Conservation (phyloP, 257 asterid genomes). For the Fraxinus excelsior region DNA sequence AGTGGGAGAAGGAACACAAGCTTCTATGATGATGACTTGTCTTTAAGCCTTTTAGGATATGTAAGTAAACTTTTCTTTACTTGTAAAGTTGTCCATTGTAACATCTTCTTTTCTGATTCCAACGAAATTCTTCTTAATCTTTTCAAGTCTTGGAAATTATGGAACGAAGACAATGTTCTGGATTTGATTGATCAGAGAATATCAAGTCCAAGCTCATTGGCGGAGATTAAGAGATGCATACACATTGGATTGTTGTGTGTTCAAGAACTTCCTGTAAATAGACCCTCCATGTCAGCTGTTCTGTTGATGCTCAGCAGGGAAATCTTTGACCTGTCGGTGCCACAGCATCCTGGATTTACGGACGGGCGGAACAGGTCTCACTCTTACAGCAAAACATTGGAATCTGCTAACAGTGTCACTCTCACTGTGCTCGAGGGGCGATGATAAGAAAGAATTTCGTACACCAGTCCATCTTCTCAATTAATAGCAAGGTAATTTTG, state of each 20-base stretch:
- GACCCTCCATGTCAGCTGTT: slow-evolving; percentile 30
- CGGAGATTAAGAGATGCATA: slow-evolving; percentile 31
- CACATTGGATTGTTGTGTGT: slow-evolving; percentile 43
- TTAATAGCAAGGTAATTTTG: too few relatives aligned
- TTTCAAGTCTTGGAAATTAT: slow-evolving; percentile 40
- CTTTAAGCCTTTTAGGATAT: neutral
- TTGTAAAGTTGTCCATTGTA: neutral
- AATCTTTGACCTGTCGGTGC: slow-evolving; percentile 31
- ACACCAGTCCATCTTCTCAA: too few relatives aligned
- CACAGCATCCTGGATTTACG: slow-evolving; percentile 35
- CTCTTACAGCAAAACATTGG: too few relatives aligned
- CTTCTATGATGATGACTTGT: neutral
- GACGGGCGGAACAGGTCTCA: neutral
- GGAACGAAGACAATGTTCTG: slow-evolving; percentile 32
- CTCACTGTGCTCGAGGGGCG: too few relatives aligned
- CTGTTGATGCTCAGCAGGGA: slow-evolving; percentile 40
- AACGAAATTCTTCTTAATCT: neutral
- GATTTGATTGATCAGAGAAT: slow-evolving; percentile 33
- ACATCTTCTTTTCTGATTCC: neutral
- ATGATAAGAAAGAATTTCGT: too few relatives aligned
- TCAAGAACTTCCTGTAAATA: slow-evolving; percentile 27
- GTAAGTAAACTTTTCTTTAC: neutral
- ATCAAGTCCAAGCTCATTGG: neutral
- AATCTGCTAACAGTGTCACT: too few relatives aligned
- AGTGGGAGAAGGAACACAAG: slow-evolving; percentile 6